These are phyloP conservation scores for Penicillium manginii DNA, from an alignment of 495 filamentous ascomycete species.

Conservation along the genomic window DNA sequence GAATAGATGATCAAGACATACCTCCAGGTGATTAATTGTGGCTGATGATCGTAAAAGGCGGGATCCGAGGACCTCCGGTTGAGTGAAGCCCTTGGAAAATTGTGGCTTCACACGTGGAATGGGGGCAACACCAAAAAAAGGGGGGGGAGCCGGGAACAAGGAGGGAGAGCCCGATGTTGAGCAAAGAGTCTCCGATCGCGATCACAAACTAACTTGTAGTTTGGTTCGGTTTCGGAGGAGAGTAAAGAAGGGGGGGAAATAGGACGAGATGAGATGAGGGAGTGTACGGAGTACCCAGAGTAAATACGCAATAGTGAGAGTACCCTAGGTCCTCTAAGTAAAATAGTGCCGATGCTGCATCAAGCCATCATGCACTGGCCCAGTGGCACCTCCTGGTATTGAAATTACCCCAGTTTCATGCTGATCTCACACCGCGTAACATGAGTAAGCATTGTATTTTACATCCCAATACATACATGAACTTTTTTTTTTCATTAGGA, in stretches of 20 bases:
- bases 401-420: neutral
- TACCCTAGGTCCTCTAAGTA: no score
- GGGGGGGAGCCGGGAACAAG: constrained; percentile 1
- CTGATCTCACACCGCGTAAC: neutral
- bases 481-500: neutral
- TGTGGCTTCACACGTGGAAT: constrained; percentile 34
- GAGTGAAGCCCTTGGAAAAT: constrained; percentile 16
- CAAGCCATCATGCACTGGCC: constrained; percentile 12
- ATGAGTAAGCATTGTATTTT: neutral
- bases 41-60: neutral
- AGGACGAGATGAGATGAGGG: neutral
- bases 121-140: constrained; percentile 15
- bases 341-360: neutral
- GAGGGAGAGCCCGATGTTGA: constrained; percentile 1
- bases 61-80: constrained; percentile 32
- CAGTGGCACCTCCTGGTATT: constrained; percentile 33
- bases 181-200: neutral
- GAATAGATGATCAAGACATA: constrained; percentile 18
- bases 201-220: neutral
- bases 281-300: neutral
- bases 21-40: constrained; percentile 17
- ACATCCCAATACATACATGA: neutral
- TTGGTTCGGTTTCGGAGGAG: neutral
- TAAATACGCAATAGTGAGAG: neutral
- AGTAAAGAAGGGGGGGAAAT: constrained; percentile 8